These are phyloP conservation scores for Glycine soja DNA, from an alignment of 306 rosid genomes.

Conservation along the genomic window DNA sequence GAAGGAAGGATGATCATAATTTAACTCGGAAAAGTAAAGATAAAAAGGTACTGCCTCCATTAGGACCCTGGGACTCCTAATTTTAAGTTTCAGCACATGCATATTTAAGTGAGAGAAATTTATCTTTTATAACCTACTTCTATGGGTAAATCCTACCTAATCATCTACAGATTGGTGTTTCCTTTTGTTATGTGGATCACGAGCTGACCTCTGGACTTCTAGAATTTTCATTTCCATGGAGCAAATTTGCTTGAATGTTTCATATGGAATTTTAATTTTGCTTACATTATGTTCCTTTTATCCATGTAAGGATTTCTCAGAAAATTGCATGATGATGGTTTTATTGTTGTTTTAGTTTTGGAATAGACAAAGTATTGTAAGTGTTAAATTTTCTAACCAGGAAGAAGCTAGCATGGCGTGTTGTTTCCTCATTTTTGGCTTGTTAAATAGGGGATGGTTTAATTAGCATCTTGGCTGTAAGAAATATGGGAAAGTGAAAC, in stretches of 20 bases:
- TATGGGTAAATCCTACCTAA: constrained; percentile 14
- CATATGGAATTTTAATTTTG: constrained; percentile 23
- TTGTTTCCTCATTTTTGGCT: constrained; percentile 24
- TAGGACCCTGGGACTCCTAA: no score
- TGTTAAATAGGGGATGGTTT: constrained; percentile 12
- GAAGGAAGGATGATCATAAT: constrained; percentile 94
- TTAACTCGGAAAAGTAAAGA: no score
- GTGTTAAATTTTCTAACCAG: constrained; percentile 28
- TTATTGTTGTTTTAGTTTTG: constrained; percentile 28
- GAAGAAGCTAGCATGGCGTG: constrained; percentile 14
- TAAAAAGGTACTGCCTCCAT: no score
- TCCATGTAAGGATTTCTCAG: constrained; percentile 20
- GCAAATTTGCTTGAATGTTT: constrained; percentile 27
- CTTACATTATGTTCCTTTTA: not conserved
- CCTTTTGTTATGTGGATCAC: constrained; percentile 29
- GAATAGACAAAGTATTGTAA: constrained; percentile 13
- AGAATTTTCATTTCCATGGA: not conserved
- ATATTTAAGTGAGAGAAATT: constrained; percentile 8
- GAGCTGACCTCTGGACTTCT: constrained; percentile 27
- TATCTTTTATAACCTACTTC: constrained; percentile 23
- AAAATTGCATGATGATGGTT: constrained; percentile 35
- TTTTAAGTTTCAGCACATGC: no score
- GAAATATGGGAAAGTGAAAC: constrained; percentile 25
- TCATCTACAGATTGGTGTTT: constrained; percentile 37
- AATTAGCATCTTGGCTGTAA: constrained; percentile 35